Conservation (phyloP, 1,139 yeast genomes). For the Geotrichum reessii region DNA sequence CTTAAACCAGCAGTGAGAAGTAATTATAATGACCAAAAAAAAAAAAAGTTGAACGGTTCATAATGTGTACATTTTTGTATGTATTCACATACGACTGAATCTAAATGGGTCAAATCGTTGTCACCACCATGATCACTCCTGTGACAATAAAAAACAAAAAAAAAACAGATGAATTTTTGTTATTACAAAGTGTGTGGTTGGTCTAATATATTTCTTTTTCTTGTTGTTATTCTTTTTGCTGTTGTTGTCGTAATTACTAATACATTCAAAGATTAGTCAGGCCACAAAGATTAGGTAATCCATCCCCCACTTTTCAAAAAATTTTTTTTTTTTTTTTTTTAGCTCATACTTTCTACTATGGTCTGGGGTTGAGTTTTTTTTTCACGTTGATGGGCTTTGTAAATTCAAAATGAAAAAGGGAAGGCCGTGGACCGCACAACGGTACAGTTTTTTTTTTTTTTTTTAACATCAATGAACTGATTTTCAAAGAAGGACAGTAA, state of each 20-base stretch:
- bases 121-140: not conserved
- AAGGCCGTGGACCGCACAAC: not conserved
- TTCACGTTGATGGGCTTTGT: not conserved
- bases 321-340: too few relatives aligned
- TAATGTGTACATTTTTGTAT: too few relatives aligned
- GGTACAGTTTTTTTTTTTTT: too few relatives aligned
- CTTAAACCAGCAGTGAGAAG: not conserved
- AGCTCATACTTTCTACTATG: too few relatives aligned
- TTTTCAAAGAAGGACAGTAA: too few relatives aligned
- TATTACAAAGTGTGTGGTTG: too few relatives aligned
- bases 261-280: not conserved
- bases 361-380: not conserved
- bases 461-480: not conserved
- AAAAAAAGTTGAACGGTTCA: not conserved
- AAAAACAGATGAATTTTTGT: too few relatives aligned
- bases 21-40: not conserved
- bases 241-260: too few relatives aligned
- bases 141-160: too few relatives aligned
- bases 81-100: not conserved
- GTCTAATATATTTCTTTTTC: too few relatives aligned
- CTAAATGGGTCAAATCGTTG: not conserved
- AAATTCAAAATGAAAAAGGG: not conserved
- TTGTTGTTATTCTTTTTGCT: too few relatives aligned
- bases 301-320: not conserved
- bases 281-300: not conserved